These are phyloP conservation scores for Alnus glutinosa DNA, from an alignment of 306 rosid genomes.

Conservation along the genomic window DNA sequence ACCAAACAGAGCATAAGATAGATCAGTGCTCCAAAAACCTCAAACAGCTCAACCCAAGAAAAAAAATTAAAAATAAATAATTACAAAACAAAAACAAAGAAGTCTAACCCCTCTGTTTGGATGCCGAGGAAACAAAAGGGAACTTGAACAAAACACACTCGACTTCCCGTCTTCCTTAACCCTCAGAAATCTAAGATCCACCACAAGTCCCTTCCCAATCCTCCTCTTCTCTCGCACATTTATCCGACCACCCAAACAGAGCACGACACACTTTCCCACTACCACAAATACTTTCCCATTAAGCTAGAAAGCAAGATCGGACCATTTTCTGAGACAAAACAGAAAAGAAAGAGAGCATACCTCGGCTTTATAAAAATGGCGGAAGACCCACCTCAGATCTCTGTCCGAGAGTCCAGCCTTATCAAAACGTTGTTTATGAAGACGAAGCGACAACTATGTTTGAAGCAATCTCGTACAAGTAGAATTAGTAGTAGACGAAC, in stretches of 20 bases:
- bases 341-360: constrained; percentile 5
- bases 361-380: constrained; percentile 15
- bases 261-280: background rate
- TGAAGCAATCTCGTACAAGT: constrained; percentile 8
- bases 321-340: background rate
- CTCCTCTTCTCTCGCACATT: constrained; percentile 7
- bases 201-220: background rate
- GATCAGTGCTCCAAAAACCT: background rate
- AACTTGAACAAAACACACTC: background rate
- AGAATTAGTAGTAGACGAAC: background rate
- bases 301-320: constrained; percentile 1
- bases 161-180: constrained; percentile 17
- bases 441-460: background rate
- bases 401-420: constrained; percentile 6
- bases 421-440: constrained; percentile 5
- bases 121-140: background rate
- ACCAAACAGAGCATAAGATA: constrained; percentile 1
- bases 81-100: background rate
- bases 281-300: constrained; percentile 27
- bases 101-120: background rate
- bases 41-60: background rate
- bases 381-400: background rate
- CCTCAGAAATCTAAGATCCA: constrained; percentile 24
- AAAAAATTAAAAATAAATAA: background rate
- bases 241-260: constrained; percentile 29